Conservation (phyloP, 2,329 filamentous ascomycete species). For the Xylariaceae sp. region DNA sequence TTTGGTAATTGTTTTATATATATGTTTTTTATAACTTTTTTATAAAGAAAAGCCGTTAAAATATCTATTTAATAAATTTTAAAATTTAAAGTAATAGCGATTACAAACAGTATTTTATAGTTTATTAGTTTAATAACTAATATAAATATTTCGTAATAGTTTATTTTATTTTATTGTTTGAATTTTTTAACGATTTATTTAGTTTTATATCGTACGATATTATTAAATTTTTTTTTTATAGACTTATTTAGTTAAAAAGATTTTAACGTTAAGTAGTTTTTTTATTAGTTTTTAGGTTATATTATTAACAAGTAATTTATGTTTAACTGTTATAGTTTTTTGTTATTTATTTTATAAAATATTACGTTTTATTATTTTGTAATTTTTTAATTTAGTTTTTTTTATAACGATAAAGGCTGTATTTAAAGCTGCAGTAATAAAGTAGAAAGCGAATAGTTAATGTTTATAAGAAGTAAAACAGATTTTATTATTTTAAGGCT, state of each 20-base stretch:
- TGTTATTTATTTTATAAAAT: conserved; percentile 5
- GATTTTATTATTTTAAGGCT: background rate
- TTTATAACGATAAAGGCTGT: background rate
- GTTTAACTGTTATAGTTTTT: conserved; percentile 1
- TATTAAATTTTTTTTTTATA: conserved; percentile 7
- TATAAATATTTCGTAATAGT: conserved; percentile 7
- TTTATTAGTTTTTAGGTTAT: conserved; percentile 5
- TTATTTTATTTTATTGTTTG: conserved; percentile 6
- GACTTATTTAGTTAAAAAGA: conserved; percentile 6
- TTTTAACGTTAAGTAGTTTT: background rate
- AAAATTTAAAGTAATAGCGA: background rate
- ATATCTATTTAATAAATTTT: no score
- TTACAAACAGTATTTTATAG: conserved; percentile 6
- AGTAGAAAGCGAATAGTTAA: background rate
- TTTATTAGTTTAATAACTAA: conserved; percentile 8
- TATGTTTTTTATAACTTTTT: no score
- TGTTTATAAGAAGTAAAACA: background rate
- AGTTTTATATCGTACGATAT: conserved; percentile 7
- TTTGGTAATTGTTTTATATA: background rate
- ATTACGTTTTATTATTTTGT: background rate
- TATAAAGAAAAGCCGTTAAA: no score
- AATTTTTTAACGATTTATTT: conserved; percentile 6
- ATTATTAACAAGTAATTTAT: conserved; percentile 3
- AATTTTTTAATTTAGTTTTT: background rate
- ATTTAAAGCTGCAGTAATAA: background rate